Evolutionary conservation across 306 rosid species (phyloP).

Genomic region (Morella rubra): DNA sequence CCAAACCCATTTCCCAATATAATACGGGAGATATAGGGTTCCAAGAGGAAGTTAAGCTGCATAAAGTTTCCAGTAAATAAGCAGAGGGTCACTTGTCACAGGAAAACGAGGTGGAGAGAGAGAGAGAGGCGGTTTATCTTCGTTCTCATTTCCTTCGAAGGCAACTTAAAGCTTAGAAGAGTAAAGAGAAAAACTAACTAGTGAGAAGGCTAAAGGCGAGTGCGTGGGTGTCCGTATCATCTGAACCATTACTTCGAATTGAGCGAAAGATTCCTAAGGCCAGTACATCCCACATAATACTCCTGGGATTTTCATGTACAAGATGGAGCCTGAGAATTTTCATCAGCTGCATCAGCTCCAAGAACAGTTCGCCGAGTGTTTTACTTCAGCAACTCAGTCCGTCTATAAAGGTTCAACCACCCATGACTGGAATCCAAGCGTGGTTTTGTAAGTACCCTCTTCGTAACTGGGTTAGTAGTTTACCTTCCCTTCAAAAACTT

Average conservation of each 20-base stretch:
- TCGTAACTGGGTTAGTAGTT: neutral
- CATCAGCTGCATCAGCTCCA: constrained; percentile 35
- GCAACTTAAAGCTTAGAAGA: constrained; percentile 8
- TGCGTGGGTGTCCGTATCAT: neutral
- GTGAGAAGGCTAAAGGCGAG: neutral
- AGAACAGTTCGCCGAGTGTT: constrained; percentile 28
- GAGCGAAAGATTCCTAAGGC: neutral
- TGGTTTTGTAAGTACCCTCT: constrained; percentile 35
- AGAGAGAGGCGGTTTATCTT: neutral
- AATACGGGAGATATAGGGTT: constrained; percentile 7
- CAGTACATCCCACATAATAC: neutral
- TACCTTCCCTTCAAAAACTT: neutral
- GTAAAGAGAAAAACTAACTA: constrained; percentile 10
- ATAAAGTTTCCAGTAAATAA: neutral
- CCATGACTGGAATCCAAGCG: constrained; percentile 28
- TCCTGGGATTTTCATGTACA: neutral
- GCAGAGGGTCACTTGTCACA: neutral
- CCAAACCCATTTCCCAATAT: neutral
- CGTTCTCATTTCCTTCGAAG: neutral
- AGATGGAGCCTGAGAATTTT: constrained; percentile 39
- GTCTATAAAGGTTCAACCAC: constrained; percentile 4
- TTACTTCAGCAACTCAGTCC: constrained; percentile 20
- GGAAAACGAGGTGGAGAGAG: neutral
- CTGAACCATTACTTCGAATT: neutral
- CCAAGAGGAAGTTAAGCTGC: neutral